These are phyloP conservation scores for Aspergillus saccharolyticus DNA, from an alignment of 495 filamentous ascomycete genomes.

Conservation along the genomic window DNA sequence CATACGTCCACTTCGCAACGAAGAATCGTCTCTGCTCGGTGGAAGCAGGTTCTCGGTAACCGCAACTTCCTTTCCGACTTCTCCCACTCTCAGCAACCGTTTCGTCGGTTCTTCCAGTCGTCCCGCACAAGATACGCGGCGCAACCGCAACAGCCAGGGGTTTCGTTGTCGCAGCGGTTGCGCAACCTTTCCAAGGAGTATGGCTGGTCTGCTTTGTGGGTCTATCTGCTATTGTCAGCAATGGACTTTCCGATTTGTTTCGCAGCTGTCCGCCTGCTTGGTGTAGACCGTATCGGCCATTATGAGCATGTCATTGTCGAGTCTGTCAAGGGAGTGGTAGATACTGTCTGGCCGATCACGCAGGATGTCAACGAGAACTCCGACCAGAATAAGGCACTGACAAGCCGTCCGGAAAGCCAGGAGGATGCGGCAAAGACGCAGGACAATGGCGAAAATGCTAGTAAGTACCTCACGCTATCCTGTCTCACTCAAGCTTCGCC, in stretches of 20 bases:
- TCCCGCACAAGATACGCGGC: slow-evolving; percentile 14
- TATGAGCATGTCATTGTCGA: slow-evolving; percentile 47
- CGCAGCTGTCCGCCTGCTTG: slow-evolving; percentile 72
- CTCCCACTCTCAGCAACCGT: slow-evolving; percentile 3
- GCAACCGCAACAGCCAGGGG: slow-evolving; percentile 26
- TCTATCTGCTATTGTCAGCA: slow-evolving; percentile 77
- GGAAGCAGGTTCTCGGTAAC: background rate
- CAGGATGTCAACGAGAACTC: slow-evolving; percentile 13
- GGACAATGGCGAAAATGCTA: slow-evolving; percentile 33
- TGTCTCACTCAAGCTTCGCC: background rate
- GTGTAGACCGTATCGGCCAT: slow-evolving; percentile 76
- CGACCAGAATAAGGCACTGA: slow-evolving; percentile 15
- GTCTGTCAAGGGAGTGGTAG: slow-evolving; percentile 27
- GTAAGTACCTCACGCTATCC: slow-evolving; percentile 35
- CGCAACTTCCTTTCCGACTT: background rate
- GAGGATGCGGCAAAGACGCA: slow-evolving; percentile 24
- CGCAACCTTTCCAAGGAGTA: slow-evolving; percentile 88
- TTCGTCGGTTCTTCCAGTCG: slow-evolving; percentile 28
- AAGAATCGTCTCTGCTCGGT: background rate
- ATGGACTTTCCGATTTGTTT: slow-evolving; percentile 97
- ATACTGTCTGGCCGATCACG: slow-evolving; percentile 25
- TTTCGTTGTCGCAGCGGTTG: slow-evolving; percentile 62
- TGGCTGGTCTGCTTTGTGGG: slow-evolving; percentile 87
- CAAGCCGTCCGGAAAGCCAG: slow-evolving; percentile 29
- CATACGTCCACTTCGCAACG: background rate